Conservation (phyloP, 225 moss, liverwort and hornwort species). For the Physcomitrium patens region DNA sequence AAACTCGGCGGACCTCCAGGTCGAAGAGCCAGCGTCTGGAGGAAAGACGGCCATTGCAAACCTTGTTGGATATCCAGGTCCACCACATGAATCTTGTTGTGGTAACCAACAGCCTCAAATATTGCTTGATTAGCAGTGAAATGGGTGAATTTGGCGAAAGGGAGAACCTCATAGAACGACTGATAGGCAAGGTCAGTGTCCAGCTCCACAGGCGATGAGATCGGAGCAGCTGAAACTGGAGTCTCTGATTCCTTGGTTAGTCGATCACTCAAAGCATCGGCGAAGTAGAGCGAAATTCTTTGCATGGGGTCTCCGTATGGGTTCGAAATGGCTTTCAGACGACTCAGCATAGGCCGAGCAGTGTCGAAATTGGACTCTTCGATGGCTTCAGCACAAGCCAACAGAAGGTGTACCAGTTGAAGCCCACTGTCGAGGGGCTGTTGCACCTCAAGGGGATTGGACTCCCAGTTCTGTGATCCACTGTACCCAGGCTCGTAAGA, state of each 20-base stretch:
- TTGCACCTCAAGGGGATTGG: not conserved
- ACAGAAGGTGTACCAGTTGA: constrained; percentile 77
- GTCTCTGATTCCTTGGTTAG: constrained; percentile 7
- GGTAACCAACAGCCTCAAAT: constrained; percentile 60
- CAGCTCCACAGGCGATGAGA: not conserved
- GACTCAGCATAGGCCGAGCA: constrained; percentile 66
- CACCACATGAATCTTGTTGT: constrained; percentile 61
- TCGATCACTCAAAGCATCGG: constrained; percentile 58
- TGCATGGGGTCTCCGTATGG: constrained; percentile 87
- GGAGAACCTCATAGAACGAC: constrained; percentile 67
- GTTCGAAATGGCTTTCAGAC: constrained; percentile 62
- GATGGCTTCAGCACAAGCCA: constrained; percentile 76
- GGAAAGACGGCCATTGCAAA: constrained; percentile 75
- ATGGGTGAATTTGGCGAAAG: constrained; percentile 71
- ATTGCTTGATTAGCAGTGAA: constrained; percentile 84
- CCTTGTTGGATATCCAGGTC: constrained; percentile 79
- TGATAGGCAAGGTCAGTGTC: constrained; percentile 62
- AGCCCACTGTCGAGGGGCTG: constrained; percentile 60
- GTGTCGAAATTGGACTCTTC: constrained; percentile 54
- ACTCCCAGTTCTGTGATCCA: constrained; percentile 28
- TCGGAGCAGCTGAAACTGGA: not conserved
- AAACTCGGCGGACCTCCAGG: constrained; percentile 53
- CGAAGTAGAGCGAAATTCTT: constrained; percentile 78
- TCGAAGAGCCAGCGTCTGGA: constrained; percentile 58
- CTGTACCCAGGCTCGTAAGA: constrained; percentile 1